Conservation (phyloP, 1,284 basidiomycete species). For the Cryptococcus sp. region DNA sequence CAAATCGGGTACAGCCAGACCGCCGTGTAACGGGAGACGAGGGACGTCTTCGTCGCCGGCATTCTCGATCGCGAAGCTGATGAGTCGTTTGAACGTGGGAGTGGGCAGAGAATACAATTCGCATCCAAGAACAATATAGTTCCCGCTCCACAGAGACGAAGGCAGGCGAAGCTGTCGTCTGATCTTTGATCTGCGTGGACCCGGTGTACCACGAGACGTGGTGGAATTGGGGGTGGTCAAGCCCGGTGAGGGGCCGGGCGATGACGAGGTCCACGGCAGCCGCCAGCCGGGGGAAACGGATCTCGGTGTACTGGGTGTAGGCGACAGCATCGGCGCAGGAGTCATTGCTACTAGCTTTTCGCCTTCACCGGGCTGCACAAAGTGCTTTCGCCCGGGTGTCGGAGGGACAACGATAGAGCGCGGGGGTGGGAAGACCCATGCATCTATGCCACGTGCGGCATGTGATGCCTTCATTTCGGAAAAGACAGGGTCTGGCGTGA, state of each 20-base stretch:
- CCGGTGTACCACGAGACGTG: slow-evolving; percentile 11
- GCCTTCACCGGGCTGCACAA: slow-evolving; percentile 44
- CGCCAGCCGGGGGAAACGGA: slow-evolving; percentile 36
- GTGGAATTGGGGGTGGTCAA: slow-evolving; percentile 35
- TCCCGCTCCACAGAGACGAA: slow-evolving; percentile 48
- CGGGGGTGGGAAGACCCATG: slow-evolving; percentile 56
- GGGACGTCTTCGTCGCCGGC: slow-evolving; percentile 39
- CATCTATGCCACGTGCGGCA: slow-evolving; percentile 50
- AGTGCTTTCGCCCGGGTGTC: slow-evolving; percentile 49
- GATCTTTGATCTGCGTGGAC: slow-evolving; percentile 12
- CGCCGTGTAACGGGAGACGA: slow-evolving; percentile 48
- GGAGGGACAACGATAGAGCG: slow-evolving; percentile 41
- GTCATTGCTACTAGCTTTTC: slow-evolving; percentile 49
- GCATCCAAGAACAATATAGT: slow-evolving; percentile 41
- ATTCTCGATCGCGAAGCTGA: slow-evolving; percentile 44
- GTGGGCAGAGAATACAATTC: slow-evolving; percentile 47
- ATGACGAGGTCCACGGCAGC: slow-evolving; percentile 45
- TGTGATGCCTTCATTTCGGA: slow-evolving; percentile 37
- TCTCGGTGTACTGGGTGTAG: slow-evolving; percentile 20
- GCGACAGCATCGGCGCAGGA: slow-evolving; percentile 36
- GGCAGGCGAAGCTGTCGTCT: slow-evolving; percentile 42
- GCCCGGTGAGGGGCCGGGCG: slow-evolving; percentile 25
- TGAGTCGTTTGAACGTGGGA: slow-evolving; percentile 47
- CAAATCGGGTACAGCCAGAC: slow-evolving; percentile 50
- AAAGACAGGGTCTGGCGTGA: slow-evolving; percentile 46